Conservation (phyloP, 2,329 filamentous ascomycete genomes). For the Ascochyta viciae-villosae region DNA sequence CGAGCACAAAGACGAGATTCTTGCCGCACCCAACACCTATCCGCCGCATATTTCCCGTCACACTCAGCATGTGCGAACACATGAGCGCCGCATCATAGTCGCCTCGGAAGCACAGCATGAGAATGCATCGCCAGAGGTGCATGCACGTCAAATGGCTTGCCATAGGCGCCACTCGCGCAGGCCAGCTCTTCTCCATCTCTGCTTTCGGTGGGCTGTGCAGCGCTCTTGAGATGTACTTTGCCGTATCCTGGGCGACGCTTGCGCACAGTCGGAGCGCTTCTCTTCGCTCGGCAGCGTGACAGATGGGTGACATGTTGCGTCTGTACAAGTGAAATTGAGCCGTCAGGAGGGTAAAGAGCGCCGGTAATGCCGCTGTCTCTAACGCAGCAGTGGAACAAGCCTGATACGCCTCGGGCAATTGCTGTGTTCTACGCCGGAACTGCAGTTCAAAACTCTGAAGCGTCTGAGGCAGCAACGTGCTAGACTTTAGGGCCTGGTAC, state of each 20-base stretch:
- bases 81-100: conserved; percentile 75
- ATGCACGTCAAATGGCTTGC: conserved; percentile 78
- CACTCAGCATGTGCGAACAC: conserved; percentile 74
- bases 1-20: conserved; percentile 81
- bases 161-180: conserved; percentile 67
- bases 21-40: conserved; percentile 81
- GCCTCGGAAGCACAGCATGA: conserved; percentile 78
- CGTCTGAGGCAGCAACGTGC: conserved; percentile 67
- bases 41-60: conserved; percentile 73
- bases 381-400: conserved; percentile 70
- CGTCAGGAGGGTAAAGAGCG: conserved; percentile 80
- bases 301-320: conserved; percentile 81
- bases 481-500: conserved; percentile 71
- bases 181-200: conserved; percentile 52
- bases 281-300: conserved; percentile 68
- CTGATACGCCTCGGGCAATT: conserved; percentile 78
- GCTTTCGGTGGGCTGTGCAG: conserved; percentile 55
- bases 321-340: conserved; percentile 86
- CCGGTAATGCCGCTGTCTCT: conserved; percentile 75
- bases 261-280: conserved; percentile 81
- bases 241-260: conserved; percentile 77
- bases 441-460: conserved; percentile 82
- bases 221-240: conserved; percentile 73
- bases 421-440: conserved; percentile 75
- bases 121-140: conserved; percentile 85